phyloP scores from a whole-genome alignment of 78 protist species.

The Speleostelium caveatum region DNA sequence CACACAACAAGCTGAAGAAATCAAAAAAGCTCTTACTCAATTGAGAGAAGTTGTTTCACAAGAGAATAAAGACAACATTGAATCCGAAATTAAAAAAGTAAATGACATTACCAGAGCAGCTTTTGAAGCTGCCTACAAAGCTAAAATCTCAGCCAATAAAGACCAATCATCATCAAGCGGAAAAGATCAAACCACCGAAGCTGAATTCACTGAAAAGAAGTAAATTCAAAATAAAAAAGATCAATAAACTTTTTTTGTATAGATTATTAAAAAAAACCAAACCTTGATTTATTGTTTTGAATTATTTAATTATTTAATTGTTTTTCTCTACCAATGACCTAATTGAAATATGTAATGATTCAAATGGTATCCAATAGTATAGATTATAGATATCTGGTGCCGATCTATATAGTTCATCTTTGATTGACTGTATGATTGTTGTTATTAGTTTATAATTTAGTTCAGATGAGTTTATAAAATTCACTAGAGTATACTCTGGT shows the following conservation, averaged over 20 bases:
- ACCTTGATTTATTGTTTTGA: no score
- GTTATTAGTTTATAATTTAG: no score
- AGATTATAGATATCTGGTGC: neutral
- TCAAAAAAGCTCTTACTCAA: conserved; percentile 13
- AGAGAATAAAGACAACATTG: conserved; percentile 34
- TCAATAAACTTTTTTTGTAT: no score
- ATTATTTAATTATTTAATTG: no score
- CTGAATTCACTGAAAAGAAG: conserved; percentile 79
- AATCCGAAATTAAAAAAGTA: conserved; percentile 59
- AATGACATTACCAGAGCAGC: conserved; percentile 46
- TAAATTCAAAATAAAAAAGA: neutral
- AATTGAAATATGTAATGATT: neutral
- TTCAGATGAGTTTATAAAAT: no score
- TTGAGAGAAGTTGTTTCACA: conserved; percentile 32
- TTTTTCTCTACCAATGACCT: neutral
- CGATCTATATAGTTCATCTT: neutral
- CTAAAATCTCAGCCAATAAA: conserved; percentile 17
- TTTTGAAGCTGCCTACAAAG: conserved; percentile 72
- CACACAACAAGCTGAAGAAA: conserved; percentile 56
- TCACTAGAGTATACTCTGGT: neutral
- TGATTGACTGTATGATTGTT: neutral
- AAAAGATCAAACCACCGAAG: conserved; percentile 27
- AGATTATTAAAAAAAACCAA: no score
- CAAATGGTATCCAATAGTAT: neutral
- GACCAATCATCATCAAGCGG: neutral